Evolutionary conservation across 495 filamentous ascomycete genomes (phyloP).

Genomic region (Penicillium bovifimosum): DNA sequence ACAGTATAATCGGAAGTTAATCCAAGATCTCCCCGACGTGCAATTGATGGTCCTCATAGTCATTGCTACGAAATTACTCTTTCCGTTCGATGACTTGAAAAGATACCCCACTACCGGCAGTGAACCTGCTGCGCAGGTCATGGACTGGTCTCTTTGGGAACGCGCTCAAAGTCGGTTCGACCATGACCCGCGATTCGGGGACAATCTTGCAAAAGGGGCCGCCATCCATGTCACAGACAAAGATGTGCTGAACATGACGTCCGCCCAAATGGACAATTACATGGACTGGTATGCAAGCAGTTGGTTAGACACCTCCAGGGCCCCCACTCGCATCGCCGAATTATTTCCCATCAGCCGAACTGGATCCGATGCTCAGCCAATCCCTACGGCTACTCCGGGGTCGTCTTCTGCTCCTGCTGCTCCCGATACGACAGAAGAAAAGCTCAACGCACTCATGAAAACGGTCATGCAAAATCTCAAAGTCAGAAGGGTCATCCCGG

Average conservation of each 20-base stretch:
- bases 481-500: constrained; percentile 23
- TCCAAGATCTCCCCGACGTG: constrained; percentile 61
- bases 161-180: constrained; percentile 44
- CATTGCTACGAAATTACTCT: constrained; percentile 70
- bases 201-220: constrained; percentile 31
- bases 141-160: constrained; percentile 73
- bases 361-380: constrained; percentile 10
- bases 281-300: constrained; percentile 84
- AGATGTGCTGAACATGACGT: constrained; percentile 64
- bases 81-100: constrained; percentile 63
- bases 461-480: constrained; percentile 35
- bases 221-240: constrained; percentile 54
- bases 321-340: constrained; percentile 38
- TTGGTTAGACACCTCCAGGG: constrained; percentile 47
- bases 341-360: constrained; percentile 45
- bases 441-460: constrained; percentile 30
- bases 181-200: constrained; percentile 17
- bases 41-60: constrained; percentile 67
- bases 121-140: constrained; percentile 55
- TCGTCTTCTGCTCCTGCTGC: neutral
- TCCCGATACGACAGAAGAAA: constrained; percentile 13
- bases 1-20: constrained; percentile 20
- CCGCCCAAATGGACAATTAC: constrained; percentile 68
- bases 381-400: neutral
- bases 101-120: constrained; percentile 48